Evolutionary conservation across 768 basidiomycete genomes (phyloP), one percentile per base, ranked within the genome.

Genomic region (Tylopilus sp.): DNA sequence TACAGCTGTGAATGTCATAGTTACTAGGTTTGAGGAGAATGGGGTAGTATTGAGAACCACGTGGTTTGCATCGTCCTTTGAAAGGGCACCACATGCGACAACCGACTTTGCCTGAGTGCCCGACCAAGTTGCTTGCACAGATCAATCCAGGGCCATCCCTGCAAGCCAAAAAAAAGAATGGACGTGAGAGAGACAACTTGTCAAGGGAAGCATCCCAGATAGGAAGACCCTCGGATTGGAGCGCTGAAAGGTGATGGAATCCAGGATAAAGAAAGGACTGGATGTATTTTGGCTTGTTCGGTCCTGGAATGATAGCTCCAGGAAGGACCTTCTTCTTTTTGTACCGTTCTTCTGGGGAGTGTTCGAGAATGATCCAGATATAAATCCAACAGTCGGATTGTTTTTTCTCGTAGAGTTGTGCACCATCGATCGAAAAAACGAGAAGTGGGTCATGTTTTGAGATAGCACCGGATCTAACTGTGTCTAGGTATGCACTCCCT

Each of bases 401-500:
- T n/a, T n/a, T n/a, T n/a, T n/a, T n/a, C n/a, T 49, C 16, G 4
- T 1, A 74, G 69, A 79, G 68, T 52, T 79, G 75, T 0, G 72
- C 69, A 2, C 76, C 74, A 49, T 79, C 70, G 3, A 49, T 45
- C 7, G 16, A 47, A 6, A 47, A n/a, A 16, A 50, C 26, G 2
- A 50, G 30, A 0, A 50, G 40, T 1, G 9, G 25, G 9, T 50
- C 6, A 3, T 30, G 3, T 30, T 4, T 4, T 30, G 26, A 11
- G 34, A 36, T 36, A n/a, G 16, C 13, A 34, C 33, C 33, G 14
- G 33, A 34, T 14, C 33, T 34, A 38, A 48, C 36, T 3, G 22
- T 38, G 1, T 21, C 10, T 2, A 53, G 52, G 3, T 53, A 53
- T 4, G 45, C 14, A 1, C 19, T 36, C 11, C 34, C 34, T 3